Percentiles rank a stretch among this genome's conserved stretches.
Conservation (phyloP, 257 asterid genomes). For the Fraxinus excelsior region DNA sequence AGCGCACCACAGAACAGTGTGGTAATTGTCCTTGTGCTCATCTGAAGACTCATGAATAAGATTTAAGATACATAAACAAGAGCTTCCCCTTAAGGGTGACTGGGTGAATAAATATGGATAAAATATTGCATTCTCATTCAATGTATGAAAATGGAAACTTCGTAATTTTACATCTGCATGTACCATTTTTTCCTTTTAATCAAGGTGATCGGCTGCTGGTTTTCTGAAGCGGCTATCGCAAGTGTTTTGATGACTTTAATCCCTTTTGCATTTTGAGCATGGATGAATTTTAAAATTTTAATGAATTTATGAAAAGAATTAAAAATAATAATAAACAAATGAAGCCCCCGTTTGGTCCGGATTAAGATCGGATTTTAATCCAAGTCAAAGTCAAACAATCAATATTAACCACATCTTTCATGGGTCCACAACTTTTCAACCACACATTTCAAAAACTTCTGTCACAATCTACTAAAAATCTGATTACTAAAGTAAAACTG, state of each 20-base stretch:
- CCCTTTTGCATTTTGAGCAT: background rate
- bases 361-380: no score
- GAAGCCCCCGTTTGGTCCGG: no score
- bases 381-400: no score
- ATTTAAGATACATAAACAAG: background rate
- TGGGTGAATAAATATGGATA: background rate
- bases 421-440: no score
- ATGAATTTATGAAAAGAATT: background rate
- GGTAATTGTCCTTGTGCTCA: constrained; percentile 34
- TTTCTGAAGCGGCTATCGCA: background rate
- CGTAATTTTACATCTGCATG: background rate
- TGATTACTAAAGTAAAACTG: background rate
- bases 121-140: background rate
- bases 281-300: constrained; percentile 1
- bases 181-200: background rate
- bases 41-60: background rate
- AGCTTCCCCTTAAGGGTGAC: background rate
- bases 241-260: background rate
- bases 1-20: constrained; percentile 53
- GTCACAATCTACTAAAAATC: no score
- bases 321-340: background rate
- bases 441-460: no score
- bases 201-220: background rate
- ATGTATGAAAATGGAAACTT: background rate
- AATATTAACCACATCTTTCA: no score